Percentiles rank a stretch among this genome's conserved stretches.
Evolutionary conservation across 2,329 filamentous ascomycete species (phyloP).

Genomic region (Claviceps sp.): DNA sequence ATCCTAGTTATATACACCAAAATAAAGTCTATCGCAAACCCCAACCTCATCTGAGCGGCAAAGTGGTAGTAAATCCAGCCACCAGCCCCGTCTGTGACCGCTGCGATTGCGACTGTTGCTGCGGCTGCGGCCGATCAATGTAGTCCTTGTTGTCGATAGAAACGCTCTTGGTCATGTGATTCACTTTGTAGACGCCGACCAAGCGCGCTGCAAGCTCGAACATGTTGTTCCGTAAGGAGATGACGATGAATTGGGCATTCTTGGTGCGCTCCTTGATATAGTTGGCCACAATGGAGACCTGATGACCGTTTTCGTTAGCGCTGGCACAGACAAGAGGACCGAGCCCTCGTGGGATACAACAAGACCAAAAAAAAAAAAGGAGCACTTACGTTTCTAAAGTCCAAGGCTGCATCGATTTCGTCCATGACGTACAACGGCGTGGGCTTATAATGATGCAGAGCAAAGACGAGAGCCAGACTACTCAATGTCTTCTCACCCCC

Average conservation of each 20-base stretch:
- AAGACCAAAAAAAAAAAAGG: background rate
- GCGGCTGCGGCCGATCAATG: conserved; percentile 31
- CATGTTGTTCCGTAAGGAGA: conserved; percentile 97
- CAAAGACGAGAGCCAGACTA: conserved; percentile 90
- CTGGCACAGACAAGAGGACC: background rate
- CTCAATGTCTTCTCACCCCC: conserved; percentile 96
- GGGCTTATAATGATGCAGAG: conserved; percentile 93
- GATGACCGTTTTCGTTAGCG: background rate
- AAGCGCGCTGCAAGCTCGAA: conserved; percentile 93
- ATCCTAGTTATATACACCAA: conserved; percentile 1
- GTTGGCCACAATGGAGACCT: conserved; percentile 94
- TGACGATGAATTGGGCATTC: conserved; percentile 98
- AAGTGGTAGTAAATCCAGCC: conserved; percentile 19
- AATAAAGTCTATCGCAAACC: background rate
- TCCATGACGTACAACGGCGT: conserved; percentile 99
- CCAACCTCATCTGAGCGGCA: conserved; percentile 19
- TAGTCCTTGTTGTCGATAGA: conserved; percentile 79
- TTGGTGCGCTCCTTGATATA: conserved; percentile 99
- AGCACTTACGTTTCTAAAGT: conserved; percentile 84
- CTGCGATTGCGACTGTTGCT: conserved; percentile 17
- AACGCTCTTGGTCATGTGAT: conserved; percentile 93
- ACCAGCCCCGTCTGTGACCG: conserved; percentile 14
- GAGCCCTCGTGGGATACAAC: background rate
- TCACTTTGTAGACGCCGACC: conserved; percentile 98
- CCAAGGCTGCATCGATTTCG: conserved; percentile 94